Evolutionary conservation across 2,329 filamentous ascomycete species (phyloP).

Genomic region (Colletotrichum chrysophilum): DNA sequence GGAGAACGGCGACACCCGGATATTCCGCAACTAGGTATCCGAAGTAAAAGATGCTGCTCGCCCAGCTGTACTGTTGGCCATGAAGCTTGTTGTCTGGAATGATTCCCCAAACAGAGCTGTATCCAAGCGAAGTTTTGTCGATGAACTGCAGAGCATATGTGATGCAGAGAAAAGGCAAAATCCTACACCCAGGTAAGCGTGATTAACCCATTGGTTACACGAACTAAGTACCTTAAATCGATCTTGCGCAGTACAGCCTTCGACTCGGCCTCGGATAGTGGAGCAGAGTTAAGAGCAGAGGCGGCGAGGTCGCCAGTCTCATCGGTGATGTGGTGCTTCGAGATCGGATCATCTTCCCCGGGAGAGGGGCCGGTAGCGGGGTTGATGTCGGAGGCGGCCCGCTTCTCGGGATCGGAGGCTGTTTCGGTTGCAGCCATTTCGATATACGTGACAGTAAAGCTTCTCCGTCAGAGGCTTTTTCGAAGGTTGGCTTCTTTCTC

Average conservation of each 20-base stretch:
- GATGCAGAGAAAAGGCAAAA: constrained; percentile 26
- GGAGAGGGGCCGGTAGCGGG: neutral
- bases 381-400: neutral
- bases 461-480: neutral
- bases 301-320: constrained; percentile 9
- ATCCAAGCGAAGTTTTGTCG: constrained; percentile 26
- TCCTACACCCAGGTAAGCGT: neutral
- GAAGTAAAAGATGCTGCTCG: constrained; percentile 38
- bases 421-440: neutral
- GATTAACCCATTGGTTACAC: neutral
- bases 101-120: constrained; percentile 35
- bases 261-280: neutral
- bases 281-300: constrained; percentile 2
- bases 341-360: neutral
- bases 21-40: constrained; percentile 36
- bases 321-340: constrained; percentile 14
- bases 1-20: constrained; percentile 33
- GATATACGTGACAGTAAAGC: neutral
- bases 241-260: neutral
- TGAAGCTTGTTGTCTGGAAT: constrained; percentile 30
- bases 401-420: constrained; percentile 13
- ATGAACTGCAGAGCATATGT: constrained; percentile 38
- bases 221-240: neutral
- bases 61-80: constrained; percentile 34
- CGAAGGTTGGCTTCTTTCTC: neutral